Base-by-base conservation (phyloP, 2,329 filamentous ascomycete species). In the Sclerotinia minor region DNA sequence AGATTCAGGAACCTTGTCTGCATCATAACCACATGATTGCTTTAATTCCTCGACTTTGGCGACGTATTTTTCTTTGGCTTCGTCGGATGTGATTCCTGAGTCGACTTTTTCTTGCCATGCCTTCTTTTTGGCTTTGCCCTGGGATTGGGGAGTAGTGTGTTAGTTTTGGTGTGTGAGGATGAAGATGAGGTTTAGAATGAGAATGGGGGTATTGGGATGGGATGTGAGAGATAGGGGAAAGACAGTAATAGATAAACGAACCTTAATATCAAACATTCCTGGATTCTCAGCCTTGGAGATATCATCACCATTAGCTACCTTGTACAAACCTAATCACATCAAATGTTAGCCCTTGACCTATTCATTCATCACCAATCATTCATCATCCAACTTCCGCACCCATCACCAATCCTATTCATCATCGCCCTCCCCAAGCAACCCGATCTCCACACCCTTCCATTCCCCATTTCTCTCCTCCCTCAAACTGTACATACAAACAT, bases 41-140 rank as follows among this genome's bases (percentile, higher is more conserved):
- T 95, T 92, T 76, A 96, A 80, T 75, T 82, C 79, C 79, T 92
- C 87, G 72, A 95, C 87, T 70, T 89, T 81, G 73, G 83, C 82
- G 75, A 96, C 85, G 81, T 97, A 97, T 77, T 85, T 82, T 78
- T 87, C 83, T 85, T 96, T 90, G 26, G 93, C 93, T 72, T 88
- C 79, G 71, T 89, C 84, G 70, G 85, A 76, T 70, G 72, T 86
- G 73, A 87, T 77, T 63, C 84, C 86, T 69, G 88, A 84, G 70
- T 93, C 85, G 75, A 87, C 85, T 71, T 88, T 76, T 77, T 88
- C 84, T 80, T 92, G 81, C 92, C 92, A 97, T 66, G 89, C 87
- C 75, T 83, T 85, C 81, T 89, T 86, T 85, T 96, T 96, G 75
- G 87, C 87, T 82, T 95, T 96, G 81, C 83, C 87, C 91, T 77